Evolutionary conservation across 331 rosid species (phyloP).

Genomic region (Phaseolus coccineus): DNA sequence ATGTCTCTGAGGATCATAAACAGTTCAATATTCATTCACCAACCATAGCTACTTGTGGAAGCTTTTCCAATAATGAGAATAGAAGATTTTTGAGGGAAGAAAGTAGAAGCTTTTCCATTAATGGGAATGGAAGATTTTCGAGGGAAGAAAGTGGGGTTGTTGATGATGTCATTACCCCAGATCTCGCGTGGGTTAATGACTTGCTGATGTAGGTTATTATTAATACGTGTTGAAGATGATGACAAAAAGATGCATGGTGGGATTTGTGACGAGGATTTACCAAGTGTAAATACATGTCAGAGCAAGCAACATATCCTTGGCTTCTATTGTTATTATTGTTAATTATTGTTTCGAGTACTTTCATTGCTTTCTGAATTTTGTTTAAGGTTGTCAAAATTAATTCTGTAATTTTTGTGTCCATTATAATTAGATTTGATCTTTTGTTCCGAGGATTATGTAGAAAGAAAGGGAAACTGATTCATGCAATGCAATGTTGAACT

Average conservation of each 20-base stretch:
- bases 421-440: conserved; percentile 41
- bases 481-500: background rate
- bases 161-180: conserved; percentile 58
- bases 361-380: conserved; percentile 45
- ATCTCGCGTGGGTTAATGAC: conserved; percentile 93
- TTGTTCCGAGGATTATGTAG: conserved; percentile 33
- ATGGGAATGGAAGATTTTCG: conserved; percentile 26
- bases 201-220: conserved; percentile 64
- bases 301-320: conserved; percentile 37
- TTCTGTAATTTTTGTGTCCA: conserved; percentile 43
- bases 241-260: conserved; percentile 16
- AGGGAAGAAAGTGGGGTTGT: conserved; percentile 32
- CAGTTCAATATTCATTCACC: conserved; percentile 57
- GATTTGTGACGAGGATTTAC: conserved; percentile 35
- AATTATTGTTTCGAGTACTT: conserved; percentile 41
- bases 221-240: background rate
- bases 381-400: conserved; percentile 14
- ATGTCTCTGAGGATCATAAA: conserved; percentile 54
- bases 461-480: background rate
- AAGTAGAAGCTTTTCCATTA: conserved; percentile 30
- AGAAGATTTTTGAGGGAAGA: conserved; percentile 37
- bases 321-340: conserved; percentile 40
- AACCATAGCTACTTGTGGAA: background rate
- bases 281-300: conserved; percentile 55
- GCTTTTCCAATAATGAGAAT: conserved; percentile 35